Percentiles rank a stretch among this genome's conserved stretches.
Evolutionary conservation across 192 early-diverging fungal genomes (phyloP).

Genomic region (Umbelopsis isabellina): DNA sequence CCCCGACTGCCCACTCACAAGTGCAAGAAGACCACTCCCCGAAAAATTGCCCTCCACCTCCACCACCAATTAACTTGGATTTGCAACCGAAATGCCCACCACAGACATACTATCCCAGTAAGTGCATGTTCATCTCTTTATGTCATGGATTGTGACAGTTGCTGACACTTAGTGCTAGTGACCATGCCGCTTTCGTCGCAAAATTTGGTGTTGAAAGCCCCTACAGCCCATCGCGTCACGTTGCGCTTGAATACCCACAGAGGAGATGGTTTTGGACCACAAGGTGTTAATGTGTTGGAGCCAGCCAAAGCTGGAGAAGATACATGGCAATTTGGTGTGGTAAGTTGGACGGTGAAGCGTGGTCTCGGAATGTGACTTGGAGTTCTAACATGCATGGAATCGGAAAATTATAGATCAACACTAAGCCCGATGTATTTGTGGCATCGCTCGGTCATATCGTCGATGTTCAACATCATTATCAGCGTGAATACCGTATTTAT

Average conservation of each 20-base stretch:
- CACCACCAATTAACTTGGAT: neutral
- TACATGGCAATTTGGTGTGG: conserved; percentile 42
- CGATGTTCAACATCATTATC: conserved; percentile 32
- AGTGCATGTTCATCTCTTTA: conserved; percentile 14
- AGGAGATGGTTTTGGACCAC: neutral
- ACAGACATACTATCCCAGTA: conserved; percentile 26
- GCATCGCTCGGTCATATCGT: conserved; percentile 26
- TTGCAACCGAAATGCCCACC: conserved; percentile 18
- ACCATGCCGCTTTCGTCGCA: conserved; percentile 7
- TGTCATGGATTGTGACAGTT: neutral
- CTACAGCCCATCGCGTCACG: conserved; percentile 32
- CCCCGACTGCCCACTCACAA: neutral
- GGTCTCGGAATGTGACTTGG: conserved; percentile 11
- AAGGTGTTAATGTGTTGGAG: neutral
- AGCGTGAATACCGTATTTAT: conserved; percentile 40
- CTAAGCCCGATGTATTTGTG: conserved; percentile 42
- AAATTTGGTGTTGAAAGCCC: conserved; percentile 24
- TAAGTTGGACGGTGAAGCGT: conserved; percentile 20
- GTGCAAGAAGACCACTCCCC: neutral
- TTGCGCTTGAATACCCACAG: conserved; percentile 23
- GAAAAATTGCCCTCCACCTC: neutral
- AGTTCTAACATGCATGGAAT: too few species aligned
- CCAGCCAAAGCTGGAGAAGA: conserved; percentile 18
- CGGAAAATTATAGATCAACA: conserved; percentile 25
- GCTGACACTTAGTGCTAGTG: neutral